These are phyloP conservation scores for Protomyces arabidopsidicola DNA, from an alignment of 1,139 yeast species.

Conservation along the genomic window DNA sequence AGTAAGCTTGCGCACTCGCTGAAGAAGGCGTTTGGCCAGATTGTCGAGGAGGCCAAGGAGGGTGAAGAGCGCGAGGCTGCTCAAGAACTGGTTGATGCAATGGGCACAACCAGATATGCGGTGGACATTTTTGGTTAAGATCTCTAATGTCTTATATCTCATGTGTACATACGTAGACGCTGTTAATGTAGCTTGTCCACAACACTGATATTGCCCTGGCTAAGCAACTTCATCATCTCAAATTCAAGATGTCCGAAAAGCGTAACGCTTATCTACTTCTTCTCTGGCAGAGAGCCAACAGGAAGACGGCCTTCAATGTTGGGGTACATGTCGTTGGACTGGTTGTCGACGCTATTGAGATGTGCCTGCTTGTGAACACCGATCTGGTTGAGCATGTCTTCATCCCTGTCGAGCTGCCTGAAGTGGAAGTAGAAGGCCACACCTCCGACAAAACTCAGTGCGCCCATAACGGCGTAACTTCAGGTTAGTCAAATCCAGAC, in stretches of 20 bases:
- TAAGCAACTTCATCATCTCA: too few relatives aligned
- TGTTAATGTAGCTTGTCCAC: too few relatives aligned
- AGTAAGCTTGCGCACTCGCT: slow-evolving; percentile 19
- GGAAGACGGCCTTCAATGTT: neutral
- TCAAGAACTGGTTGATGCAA: slow-evolving; percentile 6
- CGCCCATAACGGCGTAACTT: slow-evolving; percentile 55
- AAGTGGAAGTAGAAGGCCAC: slow-evolving; percentile 58
- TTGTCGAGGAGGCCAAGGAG: slow-evolving; percentile 4
- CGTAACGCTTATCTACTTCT: too few relatives aligned
- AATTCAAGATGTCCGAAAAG: too few relatives aligned
- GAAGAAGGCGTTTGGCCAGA: slow-evolving; percentile 17
- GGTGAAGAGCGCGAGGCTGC: neutral
- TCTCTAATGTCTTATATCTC: neutral
- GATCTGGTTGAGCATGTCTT: slow-evolving; percentile 52
- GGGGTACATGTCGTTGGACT: slow-evolving; percentile 8
- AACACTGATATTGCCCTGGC: too few relatives aligned
- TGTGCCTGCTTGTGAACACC: slow-evolving; percentile 13
- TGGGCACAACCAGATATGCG: slow-evolving; percentile 18
- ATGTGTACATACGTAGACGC: too few relatives aligned
- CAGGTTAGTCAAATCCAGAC: slow-evolving; percentile 2
- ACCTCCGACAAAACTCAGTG: slow-evolving; percentile 58
- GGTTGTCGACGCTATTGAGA: slow-evolving; percentile 4
- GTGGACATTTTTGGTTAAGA: slow-evolving; percentile 16
- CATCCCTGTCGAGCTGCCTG: slow-evolving; percentile 53
- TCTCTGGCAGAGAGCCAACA: too few relatives aligned